Evolutionary conservation across 805 yeast genomes (phyloP).

Genomic region (Metschnikowia cubensis): DNA sequence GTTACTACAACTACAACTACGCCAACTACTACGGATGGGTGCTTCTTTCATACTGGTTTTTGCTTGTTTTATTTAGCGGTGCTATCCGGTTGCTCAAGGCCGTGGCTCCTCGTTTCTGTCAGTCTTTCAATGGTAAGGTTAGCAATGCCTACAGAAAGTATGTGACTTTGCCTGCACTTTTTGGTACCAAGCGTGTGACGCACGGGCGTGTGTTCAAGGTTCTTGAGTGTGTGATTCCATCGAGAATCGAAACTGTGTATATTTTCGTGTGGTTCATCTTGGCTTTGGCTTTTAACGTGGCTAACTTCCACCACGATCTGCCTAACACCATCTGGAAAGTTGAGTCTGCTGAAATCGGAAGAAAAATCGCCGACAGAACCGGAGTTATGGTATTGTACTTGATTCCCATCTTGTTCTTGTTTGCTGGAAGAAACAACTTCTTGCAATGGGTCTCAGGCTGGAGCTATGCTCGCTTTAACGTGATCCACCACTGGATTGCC

Average conservation of each 20-base stretch:
- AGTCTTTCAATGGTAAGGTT: conserved; percentile 27
- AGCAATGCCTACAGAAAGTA: conserved; percentile 24
- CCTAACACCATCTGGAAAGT: conserved; percentile 9
- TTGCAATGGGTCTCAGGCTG: conserved; percentile 60
- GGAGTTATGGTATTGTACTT: conserved; percentile 48
- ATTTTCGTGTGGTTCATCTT: conserved; percentile 18
- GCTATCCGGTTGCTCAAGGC: conserved; percentile 36
- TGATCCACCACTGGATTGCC: conserved; percentile 66
- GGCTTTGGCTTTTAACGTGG: conserved; percentile 13
- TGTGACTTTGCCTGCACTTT: conserved; percentile 28
- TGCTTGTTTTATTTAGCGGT: conserved; percentile 40
- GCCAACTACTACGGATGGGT: conserved; percentile 39
- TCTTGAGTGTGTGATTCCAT: conserved; percentile 29
- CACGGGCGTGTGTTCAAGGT: conserved; percentile 8
- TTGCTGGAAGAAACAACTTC: conserved; percentile 73
- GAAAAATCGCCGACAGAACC: conserved; percentile 48
- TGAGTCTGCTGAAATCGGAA: conserved; percentile 8
- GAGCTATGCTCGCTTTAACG: conserved; percentile 55
- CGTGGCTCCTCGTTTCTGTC: conserved; percentile 35
- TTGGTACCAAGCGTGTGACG: conserved; percentile 11
- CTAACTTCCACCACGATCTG: conserved; percentile 10
- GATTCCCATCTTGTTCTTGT: conserved; percentile 51
- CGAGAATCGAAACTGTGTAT: conserved; percentile 23
- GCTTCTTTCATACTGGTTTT: conserved; percentile 46
- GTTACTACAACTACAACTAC: conserved; percentile 37